A percentile compares a stretch with the other conserved stretches of the same genome.
Conservation (phyloP, 2,329 filamentous ascomycete species). For the Alternaria sp. region DNA sequence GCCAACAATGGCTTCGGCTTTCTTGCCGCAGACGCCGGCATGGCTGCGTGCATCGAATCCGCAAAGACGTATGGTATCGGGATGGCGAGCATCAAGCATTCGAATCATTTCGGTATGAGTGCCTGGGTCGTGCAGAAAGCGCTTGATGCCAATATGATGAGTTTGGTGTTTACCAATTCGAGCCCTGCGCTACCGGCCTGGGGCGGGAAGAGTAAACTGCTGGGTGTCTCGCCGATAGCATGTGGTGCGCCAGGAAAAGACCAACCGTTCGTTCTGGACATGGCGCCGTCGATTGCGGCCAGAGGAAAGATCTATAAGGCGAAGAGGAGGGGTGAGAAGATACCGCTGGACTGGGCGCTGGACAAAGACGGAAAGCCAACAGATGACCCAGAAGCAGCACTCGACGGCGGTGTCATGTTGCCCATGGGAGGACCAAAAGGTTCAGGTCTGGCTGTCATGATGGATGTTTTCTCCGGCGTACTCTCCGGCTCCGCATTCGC, state of each 20-base stretch:
- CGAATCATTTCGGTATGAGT: slow-evolving; percentile 84
- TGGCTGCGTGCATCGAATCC: slow-evolving; percentile 70
- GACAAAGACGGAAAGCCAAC: slow-evolving; percentile 72
- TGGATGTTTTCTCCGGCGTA: slow-evolving; percentile 86
- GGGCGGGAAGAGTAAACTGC: slow-evolving; percentile 70
- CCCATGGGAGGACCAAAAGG: slow-evolving; percentile 88
- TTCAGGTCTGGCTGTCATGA: slow-evolving; percentile 78
- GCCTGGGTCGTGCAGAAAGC: slow-evolving; percentile 82
- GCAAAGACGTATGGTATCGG: slow-evolving; percentile 73
- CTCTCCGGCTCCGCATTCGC: slow-evolving; percentile 80
- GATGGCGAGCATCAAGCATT: slow-evolving; percentile 76
- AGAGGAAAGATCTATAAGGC: slow-evolving; percentile 76
- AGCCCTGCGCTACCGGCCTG: slow-evolving; percentile 75
- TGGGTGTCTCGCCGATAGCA: slow-evolving; percentile 76
- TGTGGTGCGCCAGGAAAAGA: slow-evolving; percentile 72
- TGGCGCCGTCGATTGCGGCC: slow-evolving; percentile 73
- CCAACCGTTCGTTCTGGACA: slow-evolving; percentile 73
- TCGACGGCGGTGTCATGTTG: slow-evolving; percentile 72
- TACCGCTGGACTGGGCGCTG: slow-evolving; percentile 75
- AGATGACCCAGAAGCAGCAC: slow-evolving; percentile 72
- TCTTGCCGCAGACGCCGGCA: slow-evolving; percentile 69
- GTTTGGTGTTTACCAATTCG: slow-evolving; percentile 65
- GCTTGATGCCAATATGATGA: slow-evolving; percentile 69
- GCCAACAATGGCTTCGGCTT: slow-evolving; percentile 79
- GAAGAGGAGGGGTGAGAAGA: slow-evolving; percentile 69